Percentiles rank a stretch among this genome's conserved stretches.
Conservation (phyloP, 768 basidiomycete species). For the Suillus occidentalis region DNA sequence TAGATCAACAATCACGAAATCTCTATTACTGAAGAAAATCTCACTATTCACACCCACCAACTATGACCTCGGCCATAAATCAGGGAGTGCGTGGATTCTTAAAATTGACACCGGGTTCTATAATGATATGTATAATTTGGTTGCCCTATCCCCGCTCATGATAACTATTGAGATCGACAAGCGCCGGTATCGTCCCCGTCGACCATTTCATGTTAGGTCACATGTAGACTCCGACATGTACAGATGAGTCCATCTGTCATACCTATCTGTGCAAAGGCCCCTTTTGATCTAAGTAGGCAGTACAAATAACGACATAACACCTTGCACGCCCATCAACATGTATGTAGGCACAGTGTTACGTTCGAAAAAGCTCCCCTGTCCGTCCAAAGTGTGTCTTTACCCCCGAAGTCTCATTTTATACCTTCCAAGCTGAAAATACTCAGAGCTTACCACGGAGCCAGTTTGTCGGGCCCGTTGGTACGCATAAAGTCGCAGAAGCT, state of each 20-base stretch:
- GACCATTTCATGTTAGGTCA: constrained; percentile 49
- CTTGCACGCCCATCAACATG: background rate
- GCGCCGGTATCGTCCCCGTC: constrained; percentile 34
- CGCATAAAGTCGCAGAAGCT: constrained; percentile 11
- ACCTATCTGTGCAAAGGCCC: background rate
- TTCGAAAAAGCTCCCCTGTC: background rate
- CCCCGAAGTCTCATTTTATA: background rate
- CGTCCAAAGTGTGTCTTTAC: background rate
- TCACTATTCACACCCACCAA: background rate
- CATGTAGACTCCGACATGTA: constrained; percentile 23
- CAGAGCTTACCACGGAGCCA: constrained; percentile 28
- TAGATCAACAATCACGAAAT: background rate
- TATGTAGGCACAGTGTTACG: background rate
- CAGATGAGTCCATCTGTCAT: background rate
- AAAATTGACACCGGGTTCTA: background rate
- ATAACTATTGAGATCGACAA: constrained; percentile 44
- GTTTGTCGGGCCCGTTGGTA: constrained; percentile 33
- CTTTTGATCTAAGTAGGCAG: background rate
- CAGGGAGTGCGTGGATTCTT: background rate
- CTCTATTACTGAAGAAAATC: background rate
- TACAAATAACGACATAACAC: background rate
- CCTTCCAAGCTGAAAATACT: constrained; percentile 22
- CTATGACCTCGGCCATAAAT: background rate
- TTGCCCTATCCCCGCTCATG: constrained; percentile 40
- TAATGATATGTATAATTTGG: constrained; percentile 13